Evolutionary conservation across 345 rosid species (phyloP).

Genomic region (Rhizophora apiculata): DNA sequence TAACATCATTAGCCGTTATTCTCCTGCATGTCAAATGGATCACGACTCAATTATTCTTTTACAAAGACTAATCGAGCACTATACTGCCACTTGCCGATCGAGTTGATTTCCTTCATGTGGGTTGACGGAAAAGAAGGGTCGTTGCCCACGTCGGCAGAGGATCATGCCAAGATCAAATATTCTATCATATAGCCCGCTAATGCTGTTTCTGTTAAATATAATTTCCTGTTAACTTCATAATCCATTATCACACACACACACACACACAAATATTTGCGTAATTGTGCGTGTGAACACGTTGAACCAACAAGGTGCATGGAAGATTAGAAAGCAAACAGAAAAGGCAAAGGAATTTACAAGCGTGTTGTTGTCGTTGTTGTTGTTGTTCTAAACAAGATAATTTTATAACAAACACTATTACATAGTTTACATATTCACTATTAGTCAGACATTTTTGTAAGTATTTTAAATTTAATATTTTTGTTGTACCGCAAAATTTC

Average conservation of each 20-base stretch:
- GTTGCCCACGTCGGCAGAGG: constrained; percentile 26
- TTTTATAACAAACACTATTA: too few relatives aligned
- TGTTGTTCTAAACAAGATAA: constrained; percentile 2
- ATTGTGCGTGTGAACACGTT: constrained; percentile 21
- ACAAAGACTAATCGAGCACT: too few relatives aligned
- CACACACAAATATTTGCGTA: not conserved
- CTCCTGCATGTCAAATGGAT: too few relatives aligned
- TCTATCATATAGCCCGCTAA: not conserved
- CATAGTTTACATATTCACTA: too few relatives aligned
- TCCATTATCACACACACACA: not conserved
- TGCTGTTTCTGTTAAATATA: not conserved
- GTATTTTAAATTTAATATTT: too few relatives aligned
- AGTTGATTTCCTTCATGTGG: constrained; percentile 19
- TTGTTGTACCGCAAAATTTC: too few relatives aligned
- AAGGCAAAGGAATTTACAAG: not conserved
- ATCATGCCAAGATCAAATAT: constrained; percentile 17
- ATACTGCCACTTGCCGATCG: too few relatives aligned
- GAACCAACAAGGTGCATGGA: constrained; percentile 20
- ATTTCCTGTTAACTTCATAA: too few relatives aligned
- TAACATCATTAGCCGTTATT: too few relatives aligned
- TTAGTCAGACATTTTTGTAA: too few relatives aligned
- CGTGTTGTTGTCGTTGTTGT: constrained; percentile 15
- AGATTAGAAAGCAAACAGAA: constrained; percentile 20
- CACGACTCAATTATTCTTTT: too few relatives aligned
- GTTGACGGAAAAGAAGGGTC: constrained; percentile 38